Evolutionary conservation across 2,329 filamentous ascomycete genomes (phyloP), one percentile per base, ranked within the genome.

Genomic region (Emergomyces pasteurianus): DNA sequence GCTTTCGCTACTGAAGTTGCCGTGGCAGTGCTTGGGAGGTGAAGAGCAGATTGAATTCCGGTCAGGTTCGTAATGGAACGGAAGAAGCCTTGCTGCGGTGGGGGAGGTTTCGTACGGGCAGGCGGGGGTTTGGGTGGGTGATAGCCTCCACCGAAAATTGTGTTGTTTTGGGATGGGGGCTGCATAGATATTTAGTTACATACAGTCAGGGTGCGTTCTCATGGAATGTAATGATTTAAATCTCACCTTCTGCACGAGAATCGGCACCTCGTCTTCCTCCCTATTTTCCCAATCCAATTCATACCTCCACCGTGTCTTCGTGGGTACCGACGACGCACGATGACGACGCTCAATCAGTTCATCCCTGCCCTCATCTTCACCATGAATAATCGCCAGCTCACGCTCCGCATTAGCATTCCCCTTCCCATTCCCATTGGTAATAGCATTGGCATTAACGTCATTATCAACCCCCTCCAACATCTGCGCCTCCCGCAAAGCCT

Each of bases 11-110:
- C 70, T 74, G 62, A 74, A 79, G 63, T 81, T 70, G 67, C 8
- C 1, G 54, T 31, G 23, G 70, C 69, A 28, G 80, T 74, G 62
- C 70, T 74, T 62, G 74, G 79, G 62, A 81, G 71, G 67, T 80
- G 76, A 60, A 81, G 72, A 56, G 80, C 80, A 65, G 77, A 86
- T 68, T 73, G 76, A 67, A 81, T 77, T 16, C 79, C 75, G 8
- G 81, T 79, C 64, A 96, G 83, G 72, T 92, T 94, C 65, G 89
- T 87, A 75, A 96, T 89, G 59, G 89, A 94, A 63, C 90, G 89
- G 69, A 95, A 92, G 79, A 95, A 96, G 62, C 85, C 81, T 50
- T 85, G 82, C 53, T 85, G 83, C 36, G 84, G 76, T 40, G 76
- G 76, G 5, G 81, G 80, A 46, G 82, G 83, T 70, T 88, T 86